Evolutionary conservation across 805 yeast genomes (phyloP).

Genomic region (Cyberlindnera xylosilytica): DNA sequence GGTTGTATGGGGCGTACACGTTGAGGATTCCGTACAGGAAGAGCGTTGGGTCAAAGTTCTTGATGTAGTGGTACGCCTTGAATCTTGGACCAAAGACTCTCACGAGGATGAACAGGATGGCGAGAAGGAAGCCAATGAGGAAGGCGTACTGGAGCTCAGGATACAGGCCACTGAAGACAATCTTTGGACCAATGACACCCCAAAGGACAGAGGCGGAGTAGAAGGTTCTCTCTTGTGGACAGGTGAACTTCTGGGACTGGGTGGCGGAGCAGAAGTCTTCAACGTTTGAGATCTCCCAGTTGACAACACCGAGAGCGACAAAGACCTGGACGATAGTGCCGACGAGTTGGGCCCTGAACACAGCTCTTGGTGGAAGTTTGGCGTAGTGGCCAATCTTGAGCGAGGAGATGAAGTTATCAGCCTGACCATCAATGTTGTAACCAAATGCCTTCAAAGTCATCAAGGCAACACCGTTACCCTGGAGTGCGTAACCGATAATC

Average conservation of each 20-base stretch:
- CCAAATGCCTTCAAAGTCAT: conserved; percentile 51
- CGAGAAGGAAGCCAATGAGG: conserved; percentile 47
- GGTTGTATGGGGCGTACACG: conserved; percentile 47
- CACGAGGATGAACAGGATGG: conserved; percentile 29
- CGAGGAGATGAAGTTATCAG: conserved; percentile 56
- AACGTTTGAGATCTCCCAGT: conserved; percentile 34
- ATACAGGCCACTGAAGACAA: conserved; percentile 54
- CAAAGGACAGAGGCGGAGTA: conserved; percentile 42
- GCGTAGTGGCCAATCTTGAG: conserved; percentile 43
- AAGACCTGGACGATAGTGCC: conserved; percentile 30
- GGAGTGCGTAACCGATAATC: conserved; percentile 50
- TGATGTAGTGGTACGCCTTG: conserved; percentile 9
- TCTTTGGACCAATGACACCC: conserved; percentile 56
- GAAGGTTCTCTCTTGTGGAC: conserved; percentile 39
- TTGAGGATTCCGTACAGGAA: conserved; percentile 48
- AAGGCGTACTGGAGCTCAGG: conserved; percentile 65
- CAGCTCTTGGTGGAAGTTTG: conserved; percentile 56
- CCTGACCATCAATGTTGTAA: conserved; percentile 61
- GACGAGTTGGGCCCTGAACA: conserved; percentile 45
- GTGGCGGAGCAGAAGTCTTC: conserved; percentile 33
- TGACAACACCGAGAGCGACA: conserved; percentile 32
- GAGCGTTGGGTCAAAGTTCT: conserved; percentile 45
- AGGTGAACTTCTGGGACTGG: conserved; percentile 38
- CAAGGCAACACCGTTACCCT: conserved; percentile 50
- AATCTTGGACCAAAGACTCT: conserved; percentile 24